Evolutionary conservation across 139 green algal genomes (phyloP), one percentile per base, ranked within the genome.

Genomic region (Chlorella sp.): DNA sequence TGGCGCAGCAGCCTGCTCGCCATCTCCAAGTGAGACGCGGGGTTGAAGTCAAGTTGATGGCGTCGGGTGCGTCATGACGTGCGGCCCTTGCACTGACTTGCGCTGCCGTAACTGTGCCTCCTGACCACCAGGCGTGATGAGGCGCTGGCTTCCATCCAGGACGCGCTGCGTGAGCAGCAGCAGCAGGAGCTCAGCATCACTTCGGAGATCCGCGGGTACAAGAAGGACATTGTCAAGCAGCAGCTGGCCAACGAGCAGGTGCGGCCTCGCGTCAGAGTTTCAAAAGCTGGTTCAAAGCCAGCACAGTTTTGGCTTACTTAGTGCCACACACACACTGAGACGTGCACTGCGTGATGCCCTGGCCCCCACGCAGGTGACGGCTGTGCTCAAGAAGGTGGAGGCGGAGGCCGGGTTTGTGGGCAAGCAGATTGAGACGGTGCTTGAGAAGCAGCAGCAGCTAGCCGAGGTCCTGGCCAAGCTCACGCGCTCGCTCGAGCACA

Each of bases 1-100:
- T 97, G 92, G 92, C 88, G 88, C 68, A 84, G 74, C 72, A 87
- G 77, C 73, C 82, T 97, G 71, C 67, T 90, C 29, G 86, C 80
- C 4, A 91, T 96, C 29, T 76, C 87, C 60, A 82, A 83, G 83
- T 85, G 63, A 73, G 73, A 20, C 55, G 14, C 10, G 42, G 42
- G 42, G 17, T 17, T 26, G 42, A 17, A 55, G 42, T 10, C 42
- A 26, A 55, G 42, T 55, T 55, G 42, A 55, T 55, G 42, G 42
- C 10, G 42, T n/a, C n/a, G n/a, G n/a, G n/a, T 30, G 23, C 27
- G 66, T 26, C 5, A 10, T 69, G 63, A 49, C 27, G 29, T 35
- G 63, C 4, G 63, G 63, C 22, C 27, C 17, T 27, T 65, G 59
- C 24, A 22, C 5, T 22, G 17, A 31, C 59, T 65, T 22, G 27